Evolutionary conservation across 2,329 filamentous ascomycete species (phyloP).

Genomic region (Fusarium stilboides): DNA sequence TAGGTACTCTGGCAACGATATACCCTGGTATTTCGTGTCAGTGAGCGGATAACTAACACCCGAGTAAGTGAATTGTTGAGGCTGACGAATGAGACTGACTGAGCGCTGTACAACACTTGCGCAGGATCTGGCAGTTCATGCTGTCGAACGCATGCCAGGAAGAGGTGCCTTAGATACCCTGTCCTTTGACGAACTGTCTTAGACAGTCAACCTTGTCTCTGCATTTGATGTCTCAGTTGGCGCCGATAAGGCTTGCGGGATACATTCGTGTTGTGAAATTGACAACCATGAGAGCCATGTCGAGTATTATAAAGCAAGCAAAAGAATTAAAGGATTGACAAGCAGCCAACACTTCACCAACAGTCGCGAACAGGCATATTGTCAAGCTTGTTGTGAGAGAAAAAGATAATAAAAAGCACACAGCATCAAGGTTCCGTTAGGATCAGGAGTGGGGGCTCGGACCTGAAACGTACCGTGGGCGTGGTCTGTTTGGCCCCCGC

Average conservation of each 20-base stretch:
- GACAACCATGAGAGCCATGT: neutral
- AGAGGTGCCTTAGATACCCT: slow-evolving; percentile 26
- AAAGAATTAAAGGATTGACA: neutral
- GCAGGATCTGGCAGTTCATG: slow-evolving; percentile 37
- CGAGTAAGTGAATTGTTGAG: slow-evolving; percentile 25
- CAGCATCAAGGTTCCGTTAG: slow-evolving; percentile 30
- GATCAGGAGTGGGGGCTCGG: slow-evolving; percentile 24
- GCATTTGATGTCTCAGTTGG: slow-evolving; percentile 26
- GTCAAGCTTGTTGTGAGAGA: neutral
- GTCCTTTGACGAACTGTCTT: slow-evolving; percentile 36
- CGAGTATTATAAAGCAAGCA: neutral
- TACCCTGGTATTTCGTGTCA: slow-evolving; percentile 15
- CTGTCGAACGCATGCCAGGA: slow-evolving; percentile 27
- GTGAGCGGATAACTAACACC: slow-evolving; percentile 8
- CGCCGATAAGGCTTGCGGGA: slow-evolving; percentile 14
- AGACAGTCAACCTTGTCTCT: slow-evolving; percentile 15
- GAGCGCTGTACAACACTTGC: slow-evolving; percentile 14
- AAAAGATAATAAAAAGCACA: slow-evolving; percentile 22
- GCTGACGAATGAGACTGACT: slow-evolving; percentile 36
- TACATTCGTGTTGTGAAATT: neutral
- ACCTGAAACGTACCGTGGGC: slow-evolving; percentile 49
- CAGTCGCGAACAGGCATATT: neutral
- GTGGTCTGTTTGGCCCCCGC: slow-evolving; percentile 31
- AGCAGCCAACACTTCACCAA: neutral
- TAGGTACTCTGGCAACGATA: slow-evolving; percentile 16